Percentiles rank a stretch among this genome's conserved stretches.
Evolutionary conservation across 1,284 basidiomycete species (phyloP).

Genomic region (Apiotrichum gamsii): DNA sequence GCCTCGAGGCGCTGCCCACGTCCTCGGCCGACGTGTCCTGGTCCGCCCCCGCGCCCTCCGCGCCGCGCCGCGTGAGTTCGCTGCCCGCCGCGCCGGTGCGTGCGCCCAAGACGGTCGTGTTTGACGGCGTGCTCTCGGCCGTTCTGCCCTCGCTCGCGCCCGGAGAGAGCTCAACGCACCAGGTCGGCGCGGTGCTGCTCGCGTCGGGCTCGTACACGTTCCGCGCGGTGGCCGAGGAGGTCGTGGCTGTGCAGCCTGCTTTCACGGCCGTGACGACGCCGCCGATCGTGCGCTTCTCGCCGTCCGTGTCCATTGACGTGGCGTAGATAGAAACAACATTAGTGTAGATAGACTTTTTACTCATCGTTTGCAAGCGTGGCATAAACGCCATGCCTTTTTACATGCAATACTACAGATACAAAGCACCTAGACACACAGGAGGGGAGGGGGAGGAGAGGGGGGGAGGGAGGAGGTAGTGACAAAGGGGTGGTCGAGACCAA

Average conservation of each 20-base stretch:
- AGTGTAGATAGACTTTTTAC: neutral
- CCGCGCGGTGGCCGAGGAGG: slow-evolving; percentile 49
- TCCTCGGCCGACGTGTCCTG: slow-evolving; percentile 25
- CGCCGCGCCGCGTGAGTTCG: slow-evolving; percentile 13
- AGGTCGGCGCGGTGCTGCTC: slow-evolving; percentile 65
- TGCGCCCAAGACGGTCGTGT: slow-evolving; percentile 57
- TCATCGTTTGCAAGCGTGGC: neutral
- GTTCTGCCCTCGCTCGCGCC: slow-evolving; percentile 56
- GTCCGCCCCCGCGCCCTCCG: slow-evolving; percentile 17
- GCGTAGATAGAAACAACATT: no score
- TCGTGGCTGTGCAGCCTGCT: slow-evolving; percentile 1
- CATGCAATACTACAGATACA: neutral
- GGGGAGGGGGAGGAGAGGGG: no score
- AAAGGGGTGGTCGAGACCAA: no score
- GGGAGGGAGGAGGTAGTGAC: neutral
- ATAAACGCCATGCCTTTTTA: neutral
- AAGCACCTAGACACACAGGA: no score
- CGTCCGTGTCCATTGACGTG: slow-evolving; percentile 9
- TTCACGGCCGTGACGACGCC: neutral
- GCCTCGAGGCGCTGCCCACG: slow-evolving; percentile 37
- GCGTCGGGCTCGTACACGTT: slow-evolving; percentile 66
- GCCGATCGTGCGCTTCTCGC: slow-evolving; percentile 28
- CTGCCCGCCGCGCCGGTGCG: slow-evolving; percentile 49
- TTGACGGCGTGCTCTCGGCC: slow-evolving; percentile 60
- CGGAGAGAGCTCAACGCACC: slow-evolving; percentile 54